These are phyloP conservation scores for Suillus tomentosus DNA, from an alignment of 768 basidiomycete genomes.

Conservation along the genomic window DNA sequence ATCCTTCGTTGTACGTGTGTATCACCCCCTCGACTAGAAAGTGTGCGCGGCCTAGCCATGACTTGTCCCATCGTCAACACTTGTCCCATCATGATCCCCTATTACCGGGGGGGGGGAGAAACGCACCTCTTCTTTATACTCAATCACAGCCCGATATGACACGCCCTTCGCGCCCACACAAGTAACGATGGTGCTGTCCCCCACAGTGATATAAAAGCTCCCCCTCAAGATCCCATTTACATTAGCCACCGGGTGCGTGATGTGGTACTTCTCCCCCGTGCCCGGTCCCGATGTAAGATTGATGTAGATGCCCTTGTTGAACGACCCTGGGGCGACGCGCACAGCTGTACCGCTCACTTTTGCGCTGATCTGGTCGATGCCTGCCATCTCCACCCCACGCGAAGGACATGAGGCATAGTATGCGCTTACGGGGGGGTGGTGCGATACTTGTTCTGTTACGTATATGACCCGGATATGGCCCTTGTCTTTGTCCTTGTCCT, in stretches of 20 bases:
- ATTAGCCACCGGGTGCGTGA: slow-evolving; percentile 86
- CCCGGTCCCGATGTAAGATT: slow-evolving; percentile 72
- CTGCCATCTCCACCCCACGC: slow-evolving; percentile 68
- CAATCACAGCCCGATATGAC: slow-evolving; percentile 79
- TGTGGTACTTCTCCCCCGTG: slow-evolving; percentile 79
- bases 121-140: slow-evolving; percentile 94
- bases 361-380: slow-evolving; percentile 92
- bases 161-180: slow-evolving; percentile 68
- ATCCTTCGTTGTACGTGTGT: slow-evolving; percentile 72
- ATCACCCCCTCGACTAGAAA: slow-evolving; percentile 89
- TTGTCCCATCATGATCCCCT: background rate
- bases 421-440: slow-evolving; percentile 94
- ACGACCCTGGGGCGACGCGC: slow-evolving; percentile 78
- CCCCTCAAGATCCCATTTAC: slow-evolving; percentile 94
- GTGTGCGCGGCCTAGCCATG: slow-evolving; percentile 88
- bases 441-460: slow-evolving; percentile 93
- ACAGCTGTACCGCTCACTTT: slow-evolving; percentile 88
- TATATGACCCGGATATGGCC: slow-evolving; percentile 63
- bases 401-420: slow-evolving; percentile 79
- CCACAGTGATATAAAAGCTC: slow-evolving; percentile 87
- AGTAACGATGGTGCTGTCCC: slow-evolving; percentile 78
- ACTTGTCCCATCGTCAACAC: slow-evolving; percentile 38
- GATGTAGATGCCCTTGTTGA: slow-evolving; percentile 89
- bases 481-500: slow-evolving; percentile 12
- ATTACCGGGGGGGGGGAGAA: background rate